Conservation (phyloP, 371 early-diverging fungal genomes). For the Capniomyces stellatus region DNA sequence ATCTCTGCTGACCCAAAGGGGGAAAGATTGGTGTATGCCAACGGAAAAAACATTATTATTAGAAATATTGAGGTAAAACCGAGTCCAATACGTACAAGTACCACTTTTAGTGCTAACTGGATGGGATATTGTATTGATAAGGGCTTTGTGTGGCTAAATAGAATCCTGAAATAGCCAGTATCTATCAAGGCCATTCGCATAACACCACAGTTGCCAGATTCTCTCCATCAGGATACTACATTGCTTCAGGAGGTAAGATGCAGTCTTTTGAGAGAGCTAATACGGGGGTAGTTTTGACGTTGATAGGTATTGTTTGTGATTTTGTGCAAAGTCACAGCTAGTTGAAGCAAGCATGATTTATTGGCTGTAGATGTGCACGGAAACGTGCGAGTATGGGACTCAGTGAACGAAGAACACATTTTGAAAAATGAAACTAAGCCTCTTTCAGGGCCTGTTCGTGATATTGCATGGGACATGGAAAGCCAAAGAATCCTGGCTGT, state of each 20-base stretch:
- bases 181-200: constrained; percentile 67
- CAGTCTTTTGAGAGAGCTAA: no score
- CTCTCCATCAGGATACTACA: constrained; percentile 84
- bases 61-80: constrained; percentile 38
- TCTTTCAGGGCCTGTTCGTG: constrained; percentile 61
- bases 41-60: constrained; percentile 74
- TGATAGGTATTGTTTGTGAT: no score
- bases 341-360: no score
- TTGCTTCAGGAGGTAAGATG: constrained; percentile 72
- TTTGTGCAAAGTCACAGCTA: no score
- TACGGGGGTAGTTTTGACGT: no score
- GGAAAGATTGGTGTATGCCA: constrained; percentile 69
- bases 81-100: no score
- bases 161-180: constrained; percentile 58
- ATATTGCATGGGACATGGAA: constrained; percentile 88
- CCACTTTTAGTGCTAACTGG: no score
- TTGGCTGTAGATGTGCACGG: constrained; percentile 70
- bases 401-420: constrained; percentile 61
- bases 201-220: constrained; percentile 72
- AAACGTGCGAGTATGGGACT: constrained; percentile 88
- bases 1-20: constrained; percentile 22
- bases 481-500: constrained; percentile 86
- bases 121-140: no score
- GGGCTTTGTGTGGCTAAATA: no score
- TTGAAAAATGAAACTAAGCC: constrained; percentile 61